Conservation (phyloP, 2,329 filamentous ascomycete genomes). For the Aspergillus sclerotialis region DNA sequence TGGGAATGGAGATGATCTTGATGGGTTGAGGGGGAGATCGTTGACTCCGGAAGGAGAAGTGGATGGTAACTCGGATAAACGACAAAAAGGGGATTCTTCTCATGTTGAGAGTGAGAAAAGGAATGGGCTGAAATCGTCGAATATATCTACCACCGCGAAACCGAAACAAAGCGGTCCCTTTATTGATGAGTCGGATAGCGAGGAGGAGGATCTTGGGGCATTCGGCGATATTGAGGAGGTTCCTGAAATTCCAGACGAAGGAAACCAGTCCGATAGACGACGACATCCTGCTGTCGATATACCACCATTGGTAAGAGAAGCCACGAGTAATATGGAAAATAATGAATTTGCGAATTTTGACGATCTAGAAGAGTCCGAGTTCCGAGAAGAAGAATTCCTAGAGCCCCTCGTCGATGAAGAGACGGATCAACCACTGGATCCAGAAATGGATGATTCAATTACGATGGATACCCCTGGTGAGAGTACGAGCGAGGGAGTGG, state of each 20-base stretch:
- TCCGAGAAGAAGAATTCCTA: slow-evolving; percentile 59
- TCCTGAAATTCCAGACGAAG: background rate
- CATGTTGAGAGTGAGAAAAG: slow-evolving; percentile 1
- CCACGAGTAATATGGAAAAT: slow-evolving; percentile 36
- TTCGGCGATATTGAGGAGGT: slow-evolving; percentile 16
- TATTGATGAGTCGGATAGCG: slow-evolving; percentile 47
- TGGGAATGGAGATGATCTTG: background rate
- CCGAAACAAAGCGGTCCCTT: slow-evolving; percentile 29
- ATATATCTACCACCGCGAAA: slow-evolving; percentile 3
- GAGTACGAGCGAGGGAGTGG: slow-evolving; percentile 11
- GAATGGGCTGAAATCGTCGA: slow-evolving; percentile 1
- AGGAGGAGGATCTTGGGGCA: slow-evolving; percentile 34
- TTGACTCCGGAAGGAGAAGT: slow-evolving; percentile 15
- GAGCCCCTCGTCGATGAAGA: slow-evolving; percentile 53
- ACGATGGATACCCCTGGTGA: slow-evolving; percentile 12
- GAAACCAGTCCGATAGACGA: slow-evolving; percentile 3
- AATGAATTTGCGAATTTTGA: slow-evolving; percentile 50
- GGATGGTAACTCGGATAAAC: slow-evolving; percentile 23
- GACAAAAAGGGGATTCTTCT: slow-evolving; percentile 22
- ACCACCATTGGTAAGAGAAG: slow-evolving; percentile 45
- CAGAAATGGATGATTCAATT: slow-evolving; percentile 18
- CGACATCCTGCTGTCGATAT: slow-evolving; percentile 13
- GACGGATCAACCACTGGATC: slow-evolving; percentile 18
- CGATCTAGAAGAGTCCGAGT: slow-evolving; percentile 55
- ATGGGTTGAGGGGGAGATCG: too few relatives aligned